Base-by-base conservation (phyloP, 2,329 filamentous ascomycete genomes). In the Penicillium polonicum region DNA sequence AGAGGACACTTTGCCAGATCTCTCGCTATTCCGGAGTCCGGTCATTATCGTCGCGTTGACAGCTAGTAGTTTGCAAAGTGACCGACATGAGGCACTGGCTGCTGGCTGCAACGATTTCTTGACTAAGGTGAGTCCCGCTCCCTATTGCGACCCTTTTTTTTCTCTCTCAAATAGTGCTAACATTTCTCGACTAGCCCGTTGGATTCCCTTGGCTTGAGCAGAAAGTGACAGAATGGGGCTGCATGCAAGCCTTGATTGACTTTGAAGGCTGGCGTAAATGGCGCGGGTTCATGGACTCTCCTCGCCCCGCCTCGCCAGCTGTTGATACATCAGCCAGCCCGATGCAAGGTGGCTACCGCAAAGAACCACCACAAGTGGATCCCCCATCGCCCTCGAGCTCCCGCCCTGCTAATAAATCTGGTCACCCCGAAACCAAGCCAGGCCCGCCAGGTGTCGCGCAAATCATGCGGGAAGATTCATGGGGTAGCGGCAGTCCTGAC, bases 161-260 rank as follows among this genome's bases (percentile, higher is more conserved):
- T 5, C 10, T 4, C 10, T 10, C 41, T 41, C 23, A 8, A 52
- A 38, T 19, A 48, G n/a, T 56, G 21, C 54, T 61, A 41, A 63
- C 56, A 25, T 48, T n/a, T 35, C 5, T 35, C 33, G 12, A 25
- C 43, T 70, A 96, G 91, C 94, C 94, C 21, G 93, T 99, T 65
- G 96, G 96, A 73, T 97, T 97, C 71, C 89, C 95, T 59, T 99
- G 93, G 92, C 85, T 99, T 27, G 91, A 97, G 74, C 87, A 93
- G 57, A 99, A 99, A 75, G 92, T 97, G 66, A 97, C 95, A 78
- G 94, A 99, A 81, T 99, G 94, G 94, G 94, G 94, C 56, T 97
- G 94, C 79, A 99, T 99, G 94, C 94, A 97, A 79, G 94, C 94
- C 10, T 83, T 99, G 25, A 97, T 99, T 70, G 94, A 99, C 78